phyloP scores from a whole-genome alignment of 1,139 yeast genomes.

The Kluyveromyces marxianus region DNA sequence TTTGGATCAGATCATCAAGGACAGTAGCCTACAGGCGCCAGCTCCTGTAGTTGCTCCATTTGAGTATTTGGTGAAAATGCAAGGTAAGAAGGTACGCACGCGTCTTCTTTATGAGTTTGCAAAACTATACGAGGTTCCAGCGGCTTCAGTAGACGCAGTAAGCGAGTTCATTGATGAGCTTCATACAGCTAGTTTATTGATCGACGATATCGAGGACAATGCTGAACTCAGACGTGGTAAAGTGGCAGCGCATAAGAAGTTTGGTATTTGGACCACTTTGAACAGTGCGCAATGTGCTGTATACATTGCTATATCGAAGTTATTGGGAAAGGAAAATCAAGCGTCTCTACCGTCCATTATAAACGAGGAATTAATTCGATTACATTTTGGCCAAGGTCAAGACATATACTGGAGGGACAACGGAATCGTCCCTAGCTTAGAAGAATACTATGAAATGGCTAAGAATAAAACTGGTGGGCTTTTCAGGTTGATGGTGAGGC shows the following conservation, averaged over 20 bases:
- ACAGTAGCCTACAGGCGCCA: slow-evolving; percentile 18
- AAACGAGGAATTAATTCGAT: slow-evolving; percentile 63
- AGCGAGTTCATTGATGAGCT: slow-evolving; percentile 45
- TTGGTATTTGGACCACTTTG: slow-evolving; percentile 71
- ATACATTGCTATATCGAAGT: slow-evolving; percentile 51
- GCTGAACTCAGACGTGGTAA: slow-evolving; percentile 65
- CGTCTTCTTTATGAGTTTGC: slow-evolving; percentile 46
- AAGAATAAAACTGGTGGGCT: slow-evolving; percentile 86
- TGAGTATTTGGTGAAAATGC: slow-evolving; percentile 40
- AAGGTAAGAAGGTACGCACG: slow-evolving; percentile 52
- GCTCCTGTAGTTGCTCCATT: slow-evolving; percentile 36
- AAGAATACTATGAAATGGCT: slow-evolving; percentile 72
- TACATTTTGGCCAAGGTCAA: slow-evolving; percentile 84
- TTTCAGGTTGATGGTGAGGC: slow-evolving; percentile 61
- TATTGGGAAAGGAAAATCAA: slow-evolving; percentile 12
- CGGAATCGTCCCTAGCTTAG: slow-evolving; percentile 53
- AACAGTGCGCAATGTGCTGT: slow-evolving; percentile 80
- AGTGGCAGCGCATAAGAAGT: slow-evolving; percentile 70
- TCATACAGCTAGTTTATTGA: slow-evolving; percentile 59
- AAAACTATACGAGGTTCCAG: slow-evolving; percentile 37
- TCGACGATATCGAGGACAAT: slow-evolving; percentile 84
- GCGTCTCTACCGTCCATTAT: slow-evolving; percentile 35
- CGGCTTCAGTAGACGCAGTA: slow-evolving; percentile 31
- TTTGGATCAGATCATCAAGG: slow-evolving; percentile 13
- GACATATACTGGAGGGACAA: slow-evolving; percentile 85